Evolutionary conservation across 441 rosid genomes (phyloP).

Genomic region (Arabidopsis lyrata): DNA sequence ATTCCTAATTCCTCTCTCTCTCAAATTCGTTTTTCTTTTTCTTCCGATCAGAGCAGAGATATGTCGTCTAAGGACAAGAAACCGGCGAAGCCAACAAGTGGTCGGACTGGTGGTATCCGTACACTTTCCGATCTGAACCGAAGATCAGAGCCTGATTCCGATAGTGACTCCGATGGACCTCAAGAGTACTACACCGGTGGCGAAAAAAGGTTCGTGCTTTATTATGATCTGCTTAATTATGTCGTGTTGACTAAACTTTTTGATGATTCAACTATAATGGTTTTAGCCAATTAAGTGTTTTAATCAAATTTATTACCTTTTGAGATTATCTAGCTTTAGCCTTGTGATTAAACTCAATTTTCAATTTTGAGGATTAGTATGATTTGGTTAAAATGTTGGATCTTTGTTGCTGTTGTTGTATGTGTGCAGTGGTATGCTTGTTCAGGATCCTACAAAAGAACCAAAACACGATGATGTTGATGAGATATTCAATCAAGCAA

Average conservation of each 20-base stretch:
- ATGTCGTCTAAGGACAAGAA: conserved; percentile 86
- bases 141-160: conserved; percentile 75
- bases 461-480: conserved; percentile 70
- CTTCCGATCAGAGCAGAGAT: conserved; percentile 28
- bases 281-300: conserved; percentile 4
- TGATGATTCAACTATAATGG: neutral
- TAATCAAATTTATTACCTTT: neutral
- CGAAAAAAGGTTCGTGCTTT: conserved; percentile 71
- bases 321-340: conserved; percentile 3
- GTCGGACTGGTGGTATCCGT: conserved; percentile 70
- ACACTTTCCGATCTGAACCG: conserved; percentile 92
- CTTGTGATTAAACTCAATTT: neutral
- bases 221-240: conserved; percentile 4
- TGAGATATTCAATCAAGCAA: conserved; percentile 88
- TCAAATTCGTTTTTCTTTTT: conserved; percentile 1
- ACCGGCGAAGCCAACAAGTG: conserved; percentile 64
- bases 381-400: conserved; percentile 2
- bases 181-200: conserved; percentile 95
- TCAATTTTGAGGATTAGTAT: neutral
- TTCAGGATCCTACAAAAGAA: conserved; percentile 81
- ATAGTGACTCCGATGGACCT: conserved; percentile 82
- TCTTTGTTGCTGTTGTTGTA: neutral
- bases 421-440: conserved; percentile 86
- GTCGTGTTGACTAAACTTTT: neutral
- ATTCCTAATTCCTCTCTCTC: neutral